Percentiles rank a stretch among this genome's conserved stretches.
phyloP scores from a whole-genome alignment of 768 basidiomycete species.

The Amanita thiersii region DNA sequence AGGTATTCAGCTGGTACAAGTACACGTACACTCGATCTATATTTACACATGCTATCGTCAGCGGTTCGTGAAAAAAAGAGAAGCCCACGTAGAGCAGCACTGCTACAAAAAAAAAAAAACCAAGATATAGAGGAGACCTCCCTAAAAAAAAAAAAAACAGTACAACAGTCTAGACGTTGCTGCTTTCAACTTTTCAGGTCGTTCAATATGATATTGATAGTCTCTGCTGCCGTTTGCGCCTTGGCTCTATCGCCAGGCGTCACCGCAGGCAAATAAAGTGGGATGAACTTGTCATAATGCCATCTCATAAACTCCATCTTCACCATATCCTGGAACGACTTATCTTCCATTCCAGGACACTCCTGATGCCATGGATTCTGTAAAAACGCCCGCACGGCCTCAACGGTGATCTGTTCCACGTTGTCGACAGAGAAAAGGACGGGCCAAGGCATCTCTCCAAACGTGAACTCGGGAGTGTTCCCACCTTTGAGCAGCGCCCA shows the following conservation, averaged over 20 bases:
- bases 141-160: too few relatives aligned
- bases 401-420: conserved; percentile 25
- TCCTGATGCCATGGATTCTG: conserved; percentile 19
- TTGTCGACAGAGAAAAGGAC: conserved; percentile 16
- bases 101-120: too few relatives aligned
- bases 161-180: too few relatives aligned
- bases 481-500: conserved; percentile 26
- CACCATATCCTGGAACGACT: conserved; percentile 25
- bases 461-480: conserved; percentile 14
- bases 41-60: too few relatives aligned
- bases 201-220: conserved; percentile 32
- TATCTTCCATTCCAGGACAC: conserved; percentile 20
- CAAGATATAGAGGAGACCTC: too few relatives aligned
- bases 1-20: too few relatives aligned
- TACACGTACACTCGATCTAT: too few relatives aligned
- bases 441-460: conserved; percentile 38
- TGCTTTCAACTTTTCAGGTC: background rate
- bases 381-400: conserved; percentile 29
- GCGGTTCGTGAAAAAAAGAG: too few relatives aligned
- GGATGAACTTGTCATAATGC: conserved; percentile 49
- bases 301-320: conserved; percentile 41
- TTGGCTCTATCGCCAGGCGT: conserved; percentile 19
- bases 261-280: conserved; percentile 26
- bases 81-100: too few relatives aligned
- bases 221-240: conserved; percentile 28